Evolutionary conservation across 2,329 filamentous ascomycete species (phyloP).

Genomic region (Furcasterigmium furcatum): DNA sequence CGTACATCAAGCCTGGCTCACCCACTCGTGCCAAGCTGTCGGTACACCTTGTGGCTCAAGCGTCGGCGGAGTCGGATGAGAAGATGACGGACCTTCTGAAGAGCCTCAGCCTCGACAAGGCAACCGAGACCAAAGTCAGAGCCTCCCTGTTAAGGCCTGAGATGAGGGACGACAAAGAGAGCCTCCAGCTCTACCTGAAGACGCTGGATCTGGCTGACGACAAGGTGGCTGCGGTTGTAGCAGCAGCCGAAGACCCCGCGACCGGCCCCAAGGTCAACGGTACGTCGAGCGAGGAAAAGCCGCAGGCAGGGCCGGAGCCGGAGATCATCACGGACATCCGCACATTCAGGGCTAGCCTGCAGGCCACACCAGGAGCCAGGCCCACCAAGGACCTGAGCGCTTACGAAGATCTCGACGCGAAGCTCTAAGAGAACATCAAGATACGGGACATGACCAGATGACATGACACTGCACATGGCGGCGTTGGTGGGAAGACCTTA

Average conservation of each 20-base stretch:
- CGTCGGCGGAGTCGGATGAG: conserved; percentile 40
- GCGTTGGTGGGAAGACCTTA: background rate
- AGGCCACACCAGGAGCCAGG: conserved; percentile 68
- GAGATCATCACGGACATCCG: conserved; percentile 73
- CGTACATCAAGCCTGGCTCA: conserved; percentile 74
- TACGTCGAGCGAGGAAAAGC: conserved; percentile 26
- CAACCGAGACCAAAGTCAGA: conserved; percentile 17
- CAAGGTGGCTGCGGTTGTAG: conserved; percentile 45
- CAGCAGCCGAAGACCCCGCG: conserved; percentile 38
- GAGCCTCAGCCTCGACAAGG: conserved; percentile 28
- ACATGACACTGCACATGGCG: background rate
- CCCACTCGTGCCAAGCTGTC: conserved; percentile 74
- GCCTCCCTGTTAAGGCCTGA: conserved; percentile 21
- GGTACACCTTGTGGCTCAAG: conserved; percentile 78
- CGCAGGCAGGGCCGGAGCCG: conserved; percentile 32
- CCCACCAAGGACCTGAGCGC: conserved; percentile 74
- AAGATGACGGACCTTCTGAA: conserved; percentile 38
- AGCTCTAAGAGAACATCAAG: conserved; percentile 52
- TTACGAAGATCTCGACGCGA: conserved; percentile 82
- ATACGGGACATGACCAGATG: too few species aligned
- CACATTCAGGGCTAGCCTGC: conserved; percentile 73
- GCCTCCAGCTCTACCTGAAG: conserved; percentile 47
- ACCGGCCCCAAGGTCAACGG: conserved; percentile 29
- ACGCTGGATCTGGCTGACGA: conserved; percentile 44
- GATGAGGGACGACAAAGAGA: conserved; percentile 44